Base-by-base conservation (phyloP, 108 stramenopile genomes). In the Nitzschia palea region DNA sequence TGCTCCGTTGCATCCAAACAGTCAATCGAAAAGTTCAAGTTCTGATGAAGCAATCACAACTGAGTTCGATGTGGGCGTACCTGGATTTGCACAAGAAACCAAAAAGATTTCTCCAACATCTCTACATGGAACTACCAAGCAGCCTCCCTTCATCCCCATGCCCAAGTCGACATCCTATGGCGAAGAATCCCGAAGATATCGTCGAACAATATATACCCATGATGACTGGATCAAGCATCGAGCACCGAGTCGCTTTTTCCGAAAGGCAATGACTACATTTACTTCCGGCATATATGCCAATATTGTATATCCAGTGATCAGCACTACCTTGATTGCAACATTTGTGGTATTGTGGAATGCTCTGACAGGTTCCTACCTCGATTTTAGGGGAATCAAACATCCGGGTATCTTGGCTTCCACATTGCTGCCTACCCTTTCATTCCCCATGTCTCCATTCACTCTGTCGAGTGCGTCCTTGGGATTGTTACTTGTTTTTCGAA, bases 401-500 rank as follows among this genome's bases (percentile, higher is more conserved):
- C 53, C 74, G 5, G 85, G 75, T n/a, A 34, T 83, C 9, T 40
- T 89, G 18, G 55, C 72, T 3, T 80, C 28, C 32, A 32, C 44
- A 15, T 67, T 69, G 36, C 34, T 73, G 12, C 81, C 81, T 36
- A 48, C 50, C 28, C 55, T 89, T 26, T 44, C 56, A n/a, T 68
- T 90, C 20, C 89, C 89, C 20, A 71, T 87, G 73, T 77, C 76
- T 10, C 80, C 83, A 15, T 90, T 87, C 44, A 83, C 84, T 20
- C 47, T 87, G 44, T 54, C 84, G 20, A 74, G 73, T 37, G 73
- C 84, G 34, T 86, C 80, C 15, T 57, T 90, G 55, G 89, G 89
- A 33, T 68, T 90, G 15, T 74, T 90, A 33, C 69, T 88, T 28
- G 89, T 87, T 32, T 90, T 90, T 70, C 86, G 89, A 3, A 90